Evolutionary conservation across 1,139 yeast genomes (phyloP).

Genomic region (Lodderomyces metapsilosis): DNA sequence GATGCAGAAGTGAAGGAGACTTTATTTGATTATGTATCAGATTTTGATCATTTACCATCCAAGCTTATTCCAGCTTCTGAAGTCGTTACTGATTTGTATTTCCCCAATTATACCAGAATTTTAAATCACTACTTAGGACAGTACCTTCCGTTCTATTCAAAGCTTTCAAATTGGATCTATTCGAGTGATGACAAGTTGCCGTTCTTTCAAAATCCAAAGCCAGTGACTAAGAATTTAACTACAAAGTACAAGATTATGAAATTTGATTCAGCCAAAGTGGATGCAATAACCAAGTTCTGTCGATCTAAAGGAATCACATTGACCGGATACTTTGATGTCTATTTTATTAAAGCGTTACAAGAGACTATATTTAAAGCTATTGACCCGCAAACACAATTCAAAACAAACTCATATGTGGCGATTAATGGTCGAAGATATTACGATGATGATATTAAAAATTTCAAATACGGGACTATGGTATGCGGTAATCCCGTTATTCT

Average conservation of each 20-base stretch:
- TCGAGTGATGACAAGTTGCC: slow-evolving; percentile 11
- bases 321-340: slow-evolving; percentile 25
- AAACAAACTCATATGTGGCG: slow-evolving; percentile 19
- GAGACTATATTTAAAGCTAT: slow-evolving; percentile 19
- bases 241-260: slow-evolving; percentile 19
- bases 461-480: slow-evolving; percentile 21
- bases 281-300: slow-evolving; percentile 16
- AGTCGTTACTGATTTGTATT: slow-evolving; percentile 15
- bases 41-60: slow-evolving; percentile 11
- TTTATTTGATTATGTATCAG: slow-evolving; percentile 13
- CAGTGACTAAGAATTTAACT: slow-evolving; percentile 12
- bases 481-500: slow-evolving; percentile 17
- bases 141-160: slow-evolving; percentile 12
- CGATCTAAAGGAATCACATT: slow-evolving; percentile 23
- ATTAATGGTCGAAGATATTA: slow-evolving; percentile 30
- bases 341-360: slow-evolving; percentile 23
- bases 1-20: slow-evolving; percentile 7
- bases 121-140: slow-evolving; percentile 8
- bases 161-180: slow-evolving; percentile 6
- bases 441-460: slow-evolving; percentile 17
- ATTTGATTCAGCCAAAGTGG: slow-evolving; percentile 15
- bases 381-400: slow-evolving; percentile 11
- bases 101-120: slow-evolving; percentile 9
- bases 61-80: slow-evolving; percentile 12
- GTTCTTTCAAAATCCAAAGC: slow-evolving; percentile 15